Conservation (phyloP, 1,284 basidiomycete species). For the Ustilago cynodontis region DNA sequence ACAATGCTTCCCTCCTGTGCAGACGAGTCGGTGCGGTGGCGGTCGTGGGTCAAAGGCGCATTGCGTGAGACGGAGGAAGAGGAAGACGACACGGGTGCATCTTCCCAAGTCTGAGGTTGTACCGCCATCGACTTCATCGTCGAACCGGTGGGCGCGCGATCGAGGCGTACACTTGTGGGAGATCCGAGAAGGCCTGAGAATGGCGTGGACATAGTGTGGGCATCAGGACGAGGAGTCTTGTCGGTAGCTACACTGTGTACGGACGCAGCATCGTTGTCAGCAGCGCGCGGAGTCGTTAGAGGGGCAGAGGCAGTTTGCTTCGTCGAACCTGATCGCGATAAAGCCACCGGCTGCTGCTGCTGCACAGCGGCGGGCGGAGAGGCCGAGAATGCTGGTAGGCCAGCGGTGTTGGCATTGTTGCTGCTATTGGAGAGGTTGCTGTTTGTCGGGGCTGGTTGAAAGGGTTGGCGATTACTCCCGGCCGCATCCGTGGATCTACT, state of each 20-base stretch:
- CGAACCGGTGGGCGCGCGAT: conserved; percentile 38
- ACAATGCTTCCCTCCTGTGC: conserved; percentile 44
- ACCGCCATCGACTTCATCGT: conserved; percentile 49
- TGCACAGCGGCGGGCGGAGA: not conserved
- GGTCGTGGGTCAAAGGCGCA: conserved; percentile 20
- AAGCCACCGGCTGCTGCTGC: conserved; percentile 19
- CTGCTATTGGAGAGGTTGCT: conserved; percentile 14
- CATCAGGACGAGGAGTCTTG: conserved; percentile 23
- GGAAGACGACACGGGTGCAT: conserved; percentile 5
- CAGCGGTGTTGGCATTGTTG: not conserved
- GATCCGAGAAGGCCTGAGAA: conserved; percentile 5
- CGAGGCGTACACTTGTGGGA: conserved; percentile 17
- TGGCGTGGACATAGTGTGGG: conserved; percentile 2
- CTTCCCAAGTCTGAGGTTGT: conserved; percentile 42
- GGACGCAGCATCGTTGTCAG: conserved; percentile 24
- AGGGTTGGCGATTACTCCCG: conserved; percentile 5
- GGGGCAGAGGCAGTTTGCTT: not conserved
- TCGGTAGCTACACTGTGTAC: conserved; percentile 32
- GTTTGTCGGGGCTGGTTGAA: conserved; percentile 14
- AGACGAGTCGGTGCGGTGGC: conserved; percentile 26
- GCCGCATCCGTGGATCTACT: conserved; percentile 15
- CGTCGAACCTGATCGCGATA: conserved; percentile 5
- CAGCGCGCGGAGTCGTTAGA: not conserved
- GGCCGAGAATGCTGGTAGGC: not conserved
- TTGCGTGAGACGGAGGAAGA: conserved; percentile 11